These are phyloP conservation scores for Glycyrrhiza uralensis DNA, from an alignment of 306 rosid species.

Conservation along the genomic window DNA sequence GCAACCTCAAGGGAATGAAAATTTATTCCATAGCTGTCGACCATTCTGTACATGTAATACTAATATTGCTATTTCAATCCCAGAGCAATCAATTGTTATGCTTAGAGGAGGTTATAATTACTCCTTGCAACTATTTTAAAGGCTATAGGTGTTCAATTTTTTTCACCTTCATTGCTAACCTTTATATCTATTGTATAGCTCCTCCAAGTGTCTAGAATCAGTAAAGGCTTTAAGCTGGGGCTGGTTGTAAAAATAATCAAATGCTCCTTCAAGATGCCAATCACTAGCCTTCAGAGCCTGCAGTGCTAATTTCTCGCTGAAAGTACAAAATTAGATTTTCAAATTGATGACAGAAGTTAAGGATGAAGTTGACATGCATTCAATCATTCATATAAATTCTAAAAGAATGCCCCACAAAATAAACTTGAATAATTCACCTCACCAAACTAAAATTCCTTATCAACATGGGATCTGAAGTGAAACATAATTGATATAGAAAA, in stretches of 20 bases:
- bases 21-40: not conserved
- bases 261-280: slow-evolving; percentile 99
- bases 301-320: slow-evolving; percentile 85
- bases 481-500: not conserved
- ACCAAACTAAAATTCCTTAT: not conserved
- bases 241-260: slow-evolving; percentile 93
- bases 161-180: slow-evolving; percentile 52
- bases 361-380: not conserved
- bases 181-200: slow-evolving; percentile 93
- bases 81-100: not conserved
- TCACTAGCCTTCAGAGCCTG: slow-evolving; percentile 90
- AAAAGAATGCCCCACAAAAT: not conserved
- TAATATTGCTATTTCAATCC: not conserved
- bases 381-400: not conserved
- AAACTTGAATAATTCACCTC: not conserved
- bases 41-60: not conserved
- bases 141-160: not conserved
- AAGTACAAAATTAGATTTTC: slow-evolving; percentile 9
- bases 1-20: not conserved
- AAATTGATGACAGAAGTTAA: not conserved
- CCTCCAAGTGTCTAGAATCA: slow-evolving; percentile 92
- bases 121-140: not conserved
- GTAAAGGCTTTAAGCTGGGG: slow-evolving; percentile 73
- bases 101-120: not conserved
- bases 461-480: not conserved